Conservation (phyloP, 148 eudicot genomes). For the Heliosperma pusillum region DNA sequence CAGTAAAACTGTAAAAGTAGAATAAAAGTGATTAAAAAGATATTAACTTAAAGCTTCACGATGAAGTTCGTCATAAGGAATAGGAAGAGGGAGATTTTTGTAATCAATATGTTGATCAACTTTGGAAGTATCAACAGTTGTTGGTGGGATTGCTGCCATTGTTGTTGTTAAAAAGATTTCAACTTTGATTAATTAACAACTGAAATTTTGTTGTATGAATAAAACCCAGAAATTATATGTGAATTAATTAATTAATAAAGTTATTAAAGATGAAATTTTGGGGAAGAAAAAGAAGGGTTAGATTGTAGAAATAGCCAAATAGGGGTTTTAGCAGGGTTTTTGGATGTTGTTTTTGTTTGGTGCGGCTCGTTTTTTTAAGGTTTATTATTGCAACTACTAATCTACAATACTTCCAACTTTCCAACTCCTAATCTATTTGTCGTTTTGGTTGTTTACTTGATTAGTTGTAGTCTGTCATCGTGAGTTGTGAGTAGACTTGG, state of each 20-base stretch:
- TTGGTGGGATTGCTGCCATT: constrained; percentile 1
- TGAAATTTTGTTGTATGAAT: background rate
- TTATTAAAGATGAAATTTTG: background rate
- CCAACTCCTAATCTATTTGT: no score
- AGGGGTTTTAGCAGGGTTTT: constrained; percentile 24
- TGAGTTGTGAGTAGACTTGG: no score
- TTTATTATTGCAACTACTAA: no score
- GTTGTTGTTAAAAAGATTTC: constrained; percentile 14
- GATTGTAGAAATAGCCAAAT: background rate
- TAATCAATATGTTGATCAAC: constrained; percentile 61
- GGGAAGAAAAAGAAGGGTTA: background rate
- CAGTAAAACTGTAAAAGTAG: no score
- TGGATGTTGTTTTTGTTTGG: no score
- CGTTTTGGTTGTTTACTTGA: no score
- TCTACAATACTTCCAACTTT: no score
- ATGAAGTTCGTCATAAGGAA: constrained; percentile 83
- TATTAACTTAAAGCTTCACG: constrained; percentile 87
- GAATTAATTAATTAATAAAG: background rate
- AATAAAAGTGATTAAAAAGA: background rate
- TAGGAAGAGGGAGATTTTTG: constrained; percentile 72
- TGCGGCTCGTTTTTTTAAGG: no score
- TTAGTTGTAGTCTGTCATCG: no score
- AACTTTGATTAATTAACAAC: background rate
- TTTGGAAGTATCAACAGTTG: constrained; percentile 26
- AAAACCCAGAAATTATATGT: background rate